phyloP scores from a whole-genome alignment of 495 filamentous ascomycete species.

The Podospora pseudoanserina region DNA sequence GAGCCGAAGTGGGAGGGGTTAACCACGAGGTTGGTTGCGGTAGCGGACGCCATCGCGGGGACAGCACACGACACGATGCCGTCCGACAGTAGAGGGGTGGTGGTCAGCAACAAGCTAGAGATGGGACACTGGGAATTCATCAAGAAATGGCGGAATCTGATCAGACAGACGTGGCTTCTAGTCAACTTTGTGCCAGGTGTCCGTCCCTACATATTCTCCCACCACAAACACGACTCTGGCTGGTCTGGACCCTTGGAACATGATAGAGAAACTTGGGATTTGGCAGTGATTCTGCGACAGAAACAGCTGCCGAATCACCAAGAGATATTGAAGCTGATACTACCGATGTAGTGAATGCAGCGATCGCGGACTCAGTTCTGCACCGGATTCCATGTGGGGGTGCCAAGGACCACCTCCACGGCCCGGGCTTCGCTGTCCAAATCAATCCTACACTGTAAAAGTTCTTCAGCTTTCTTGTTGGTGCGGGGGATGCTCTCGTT shows the following conservation, averaged over 20 bases:
- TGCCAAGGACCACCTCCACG: constrained; percentile 1
- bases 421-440: background rate
- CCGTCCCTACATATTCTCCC: background rate
- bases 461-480: background rate
- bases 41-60: background rate
- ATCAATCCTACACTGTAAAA: background rate
- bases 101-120: background rate
- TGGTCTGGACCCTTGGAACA: background rate
- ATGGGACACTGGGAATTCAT: no score
- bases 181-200: background rate
- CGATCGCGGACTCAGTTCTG: background rate
- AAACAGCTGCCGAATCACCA: background rate
- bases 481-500: background rate
- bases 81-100: background rate
- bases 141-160: no score
- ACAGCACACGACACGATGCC: background rate
- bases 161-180: background rate
- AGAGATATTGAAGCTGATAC: background rate
- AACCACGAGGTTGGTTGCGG: background rate
- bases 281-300: background rate
- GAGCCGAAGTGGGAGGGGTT: background rate
- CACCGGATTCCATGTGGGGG: constrained; percentile 8
- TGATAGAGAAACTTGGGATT: background rate
- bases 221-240: background rate
- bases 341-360: background rate